Evolutionary conservation across 768 basidiomycete genomes (phyloP), one percentile per base, ranked within the genome.

Genomic region (Trametes cinnabarina): DNA sequence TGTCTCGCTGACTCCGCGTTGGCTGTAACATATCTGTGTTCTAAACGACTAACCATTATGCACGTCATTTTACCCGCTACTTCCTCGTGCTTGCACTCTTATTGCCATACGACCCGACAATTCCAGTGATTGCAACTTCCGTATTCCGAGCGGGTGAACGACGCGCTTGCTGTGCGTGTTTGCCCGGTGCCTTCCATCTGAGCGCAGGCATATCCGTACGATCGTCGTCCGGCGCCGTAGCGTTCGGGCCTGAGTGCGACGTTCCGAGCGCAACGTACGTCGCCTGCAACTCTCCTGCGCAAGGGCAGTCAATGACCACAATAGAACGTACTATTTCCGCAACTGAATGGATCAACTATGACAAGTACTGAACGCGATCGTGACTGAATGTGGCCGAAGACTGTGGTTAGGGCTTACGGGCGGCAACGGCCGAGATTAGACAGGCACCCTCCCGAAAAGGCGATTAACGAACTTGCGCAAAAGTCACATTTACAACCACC

Each of bases 391-490:
- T 25, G 44, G 23, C 4, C 23, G 12, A 4, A 14, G 3, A 4
- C 10, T 48, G 42, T 49, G 58, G 52, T 60, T 60, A 54, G 58
- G 51, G 47, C 47, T 47, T 40, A 40, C 39, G 39, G 41, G 53
- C 61, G 61, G 61, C 61, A 58, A 58, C 15, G 39, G 48, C 52
- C 61, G 61, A 59, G 61, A 58, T 57, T 62, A 51, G 47, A 41
- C 47, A 55, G 52, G 57, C 43, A 49, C 34, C 44, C 47, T 51
- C 61, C 61, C 47, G 57, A 58, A 63, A 58, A 41, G 61, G 61
- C 53, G 47, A 57, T 48, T 50, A 46, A 47, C 42, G 58, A 55
- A 60, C 58, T 39, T 48, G 44, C 28, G 19, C n/a, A 39, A 43
- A 35, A 30, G 32, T 54, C 52, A 44, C 52, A n/a, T 35, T 41